Evolutionary conservation across 2,329 filamentous ascomycete genomes (phyloP).

Genomic region (Escovopsis sp.): DNA sequence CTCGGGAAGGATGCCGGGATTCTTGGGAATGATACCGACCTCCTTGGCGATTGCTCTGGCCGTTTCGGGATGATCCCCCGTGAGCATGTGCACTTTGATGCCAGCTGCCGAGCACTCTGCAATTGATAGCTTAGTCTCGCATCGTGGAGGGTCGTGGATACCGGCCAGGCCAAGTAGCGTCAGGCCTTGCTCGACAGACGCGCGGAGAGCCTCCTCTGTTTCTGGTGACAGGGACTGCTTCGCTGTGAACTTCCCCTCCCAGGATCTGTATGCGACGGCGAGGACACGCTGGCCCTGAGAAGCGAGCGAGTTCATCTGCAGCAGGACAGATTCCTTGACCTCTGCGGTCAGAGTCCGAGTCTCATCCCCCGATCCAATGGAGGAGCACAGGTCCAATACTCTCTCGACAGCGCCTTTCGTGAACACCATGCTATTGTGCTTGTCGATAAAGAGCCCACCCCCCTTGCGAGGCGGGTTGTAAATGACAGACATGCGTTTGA

Average conservation of each 20-base stretch:
- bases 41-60: slow-evolving; percentile 65
- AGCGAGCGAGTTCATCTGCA: slow-evolving; percentile 44
- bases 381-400: slow-evolving; percentile 40
- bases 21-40: slow-evolving; percentile 59
- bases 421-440: slow-evolving; percentile 37
- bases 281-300: slow-evolving; percentile 58
- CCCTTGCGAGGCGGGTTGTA: slow-evolving; percentile 38
- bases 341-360: slow-evolving; percentile 34
- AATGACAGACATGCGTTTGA: slow-evolving; percentile 70
- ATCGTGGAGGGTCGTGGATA: slow-evolving; percentile 74
- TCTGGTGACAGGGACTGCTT: slow-evolving; percentile 17
- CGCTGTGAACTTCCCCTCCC: slow-evolving; percentile 32
- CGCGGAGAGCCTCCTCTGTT: slow-evolving; percentile 36
- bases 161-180: slow-evolving; percentile 69
- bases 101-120: slow-evolving; percentile 56
- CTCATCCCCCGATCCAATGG: slow-evolving; percentile 27
- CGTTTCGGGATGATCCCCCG: slow-evolving; percentile 67
- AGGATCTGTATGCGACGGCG: slow-evolving; percentile 51
- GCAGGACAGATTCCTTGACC: slow-evolving; percentile 33
- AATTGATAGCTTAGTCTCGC: slow-evolving; percentile 62
- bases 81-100: slow-evolving; percentile 72
- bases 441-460: slow-evolving; percentile 22
- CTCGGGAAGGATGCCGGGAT: slow-evolving; percentile 43
- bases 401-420: slow-evolving; percentile 50
- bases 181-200: slow-evolving; percentile 51